Evolutionary conservation across 768 basidiomycete genomes (phyloP).

Genomic region (Termitomyces titanicus): DNA sequence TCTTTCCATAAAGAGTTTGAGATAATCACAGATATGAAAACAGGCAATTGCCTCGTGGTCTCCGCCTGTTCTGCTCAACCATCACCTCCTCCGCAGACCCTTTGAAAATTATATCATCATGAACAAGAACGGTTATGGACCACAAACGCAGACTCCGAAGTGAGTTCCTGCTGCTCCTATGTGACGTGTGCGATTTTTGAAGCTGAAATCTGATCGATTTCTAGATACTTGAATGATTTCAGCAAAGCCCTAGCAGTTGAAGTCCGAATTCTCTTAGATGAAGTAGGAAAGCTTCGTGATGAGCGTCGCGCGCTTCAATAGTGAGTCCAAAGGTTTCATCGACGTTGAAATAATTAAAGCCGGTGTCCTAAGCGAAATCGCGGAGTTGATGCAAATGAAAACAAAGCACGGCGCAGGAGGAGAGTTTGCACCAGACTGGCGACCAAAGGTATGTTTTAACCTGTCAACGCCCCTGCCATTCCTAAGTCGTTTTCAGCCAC

Average conservation of each 20-base stretch:
- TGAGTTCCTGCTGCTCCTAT: not conserved
- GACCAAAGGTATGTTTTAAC: conserved; percentile 43
- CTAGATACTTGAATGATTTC: conserved; percentile 75
- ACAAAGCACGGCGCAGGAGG: conserved; percentile 80
- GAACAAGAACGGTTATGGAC: conserved; percentile 17
- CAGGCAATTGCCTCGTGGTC: conserved; percentile 8
- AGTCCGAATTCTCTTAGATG: conserved; percentile 71
- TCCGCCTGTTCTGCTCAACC: not conserved
- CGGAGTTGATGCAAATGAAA: conserved; percentile 79
- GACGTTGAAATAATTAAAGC: not conserved
- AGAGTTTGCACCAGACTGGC: conserved; percentile 76
- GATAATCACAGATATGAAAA: not conserved
- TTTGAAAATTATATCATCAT: not conserved
- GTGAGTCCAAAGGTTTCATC: conserved; percentile 36
- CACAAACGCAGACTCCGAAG: conserved; percentile 15
- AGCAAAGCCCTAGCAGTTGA: conserved; percentile 79
- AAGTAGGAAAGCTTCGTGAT: conserved; percentile 79
- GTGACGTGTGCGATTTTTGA: not conserved
- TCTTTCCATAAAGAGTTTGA: not conserved
- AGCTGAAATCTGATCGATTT: not conserved
- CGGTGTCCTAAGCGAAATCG: conserved; percentile 59
- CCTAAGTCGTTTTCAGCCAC: conserved; percentile 18
- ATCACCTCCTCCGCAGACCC: not conserved
- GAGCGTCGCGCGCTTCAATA: conserved; percentile 72
- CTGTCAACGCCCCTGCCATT: not conserved